Conservation (phyloP, 768 basidiomycete genomes). For the Boletus barrowsii region DNA sequence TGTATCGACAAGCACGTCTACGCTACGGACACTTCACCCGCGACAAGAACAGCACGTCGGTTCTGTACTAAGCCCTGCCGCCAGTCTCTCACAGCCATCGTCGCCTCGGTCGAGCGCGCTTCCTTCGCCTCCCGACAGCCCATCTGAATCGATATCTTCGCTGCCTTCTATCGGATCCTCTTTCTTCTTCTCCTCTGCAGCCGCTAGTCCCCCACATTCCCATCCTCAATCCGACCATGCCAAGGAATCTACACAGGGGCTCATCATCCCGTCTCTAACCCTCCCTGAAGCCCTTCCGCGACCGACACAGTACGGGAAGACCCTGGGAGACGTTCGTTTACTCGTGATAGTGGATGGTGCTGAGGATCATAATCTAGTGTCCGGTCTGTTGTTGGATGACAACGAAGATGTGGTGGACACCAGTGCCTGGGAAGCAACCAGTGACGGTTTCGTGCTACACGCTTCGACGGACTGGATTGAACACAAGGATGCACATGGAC, state of each 20-base stretch:
- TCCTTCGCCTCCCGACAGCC: slow-evolving; percentile 63
- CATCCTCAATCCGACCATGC: slow-evolving; percentile 41
- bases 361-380: slow-evolving; percentile 35
- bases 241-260: slow-evolving; percentile 44
- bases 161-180: slow-evolving; percentile 71
- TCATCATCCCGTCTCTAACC: slow-evolving; percentile 68
- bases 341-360: slow-evolving; percentile 50
- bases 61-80: not conserved
- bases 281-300: slow-evolving; percentile 59
- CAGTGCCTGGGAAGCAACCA: slow-evolving; percentile 53
- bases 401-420: slow-evolving; percentile 69
- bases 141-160: slow-evolving; percentile 62
- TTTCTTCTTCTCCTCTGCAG: slow-evolving; percentile 76
- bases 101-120: slow-evolving; percentile 48
- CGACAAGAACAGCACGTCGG: slow-evolving; percentile 19
- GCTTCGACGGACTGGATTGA: slow-evolving; percentile 76
- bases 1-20: slow-evolving; percentile 37
- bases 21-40: slow-evolving; percentile 35
- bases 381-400: slow-evolving; percentile 51
- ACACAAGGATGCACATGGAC: slow-evolving; percentile 58
- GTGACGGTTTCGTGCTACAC: slow-evolving; percentile 42
- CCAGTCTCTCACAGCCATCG: slow-evolving; percentile 38
- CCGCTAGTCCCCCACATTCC: slow-evolving; percentile 59
- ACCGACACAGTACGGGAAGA: slow-evolving; percentile 68
- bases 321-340: slow-evolving; percentile 57